Percentiles rank a stretch among this genome's conserved stretches.
Evolutionary conservation across 2,329 filamentous ascomycete genomes (phyloP).

Genomic region (Clarireedia paspali): DNA sequence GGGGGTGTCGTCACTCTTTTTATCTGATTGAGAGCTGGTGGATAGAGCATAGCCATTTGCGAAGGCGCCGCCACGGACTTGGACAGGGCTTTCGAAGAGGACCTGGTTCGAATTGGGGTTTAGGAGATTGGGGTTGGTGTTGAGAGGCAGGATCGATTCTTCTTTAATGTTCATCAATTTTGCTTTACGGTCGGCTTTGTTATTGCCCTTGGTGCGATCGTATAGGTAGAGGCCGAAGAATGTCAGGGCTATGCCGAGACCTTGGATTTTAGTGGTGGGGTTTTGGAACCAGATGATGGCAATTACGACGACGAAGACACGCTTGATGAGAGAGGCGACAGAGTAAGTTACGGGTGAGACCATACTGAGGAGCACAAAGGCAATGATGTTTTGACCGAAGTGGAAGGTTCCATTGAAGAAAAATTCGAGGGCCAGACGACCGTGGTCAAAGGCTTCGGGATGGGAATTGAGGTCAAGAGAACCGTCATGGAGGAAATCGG

Average conservation of each 20-base stretch:
- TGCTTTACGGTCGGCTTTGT: conserved; percentile 78
- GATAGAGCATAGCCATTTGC: conserved; percentile 5
- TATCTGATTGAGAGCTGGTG: conserved; percentile 38
- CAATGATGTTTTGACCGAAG: conserved; percentile 92
- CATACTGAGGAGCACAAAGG: conserved; percentile 85
- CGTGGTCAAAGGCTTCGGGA: conserved; percentile 64
- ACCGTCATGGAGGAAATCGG: conserved; percentile 76
- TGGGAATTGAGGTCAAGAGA: conserved; percentile 53
- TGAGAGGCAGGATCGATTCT: conserved; percentile 24
- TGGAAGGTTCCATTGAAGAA: conserved; percentile 96
- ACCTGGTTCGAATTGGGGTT: neutral
- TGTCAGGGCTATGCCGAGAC: conserved; percentile 76
- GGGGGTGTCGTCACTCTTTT: conserved; percentile 41
- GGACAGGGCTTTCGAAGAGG: neutral
- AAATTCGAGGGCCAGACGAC: conserved; percentile 72
- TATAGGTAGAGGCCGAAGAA: conserved; percentile 93
- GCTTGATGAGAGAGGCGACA: conserved; percentile 91
- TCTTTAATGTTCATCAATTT: conserved; percentile 50
- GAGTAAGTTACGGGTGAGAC: conserved; percentile 96
- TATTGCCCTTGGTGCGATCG: conserved; percentile 82
- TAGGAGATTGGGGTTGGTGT: conserved; percentile 8
- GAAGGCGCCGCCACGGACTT: conserved; percentile 15
- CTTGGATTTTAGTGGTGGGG: conserved; percentile 76
- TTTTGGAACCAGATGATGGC: conserved; percentile 96
- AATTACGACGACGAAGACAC: conserved; percentile 92